A percentile compares a stretch with the other conserved stretches of the same genome.
phyloP scores from a whole-genome alignment of 768 basidiomycete species.

The Leccinum disarticulatum region DNA sequence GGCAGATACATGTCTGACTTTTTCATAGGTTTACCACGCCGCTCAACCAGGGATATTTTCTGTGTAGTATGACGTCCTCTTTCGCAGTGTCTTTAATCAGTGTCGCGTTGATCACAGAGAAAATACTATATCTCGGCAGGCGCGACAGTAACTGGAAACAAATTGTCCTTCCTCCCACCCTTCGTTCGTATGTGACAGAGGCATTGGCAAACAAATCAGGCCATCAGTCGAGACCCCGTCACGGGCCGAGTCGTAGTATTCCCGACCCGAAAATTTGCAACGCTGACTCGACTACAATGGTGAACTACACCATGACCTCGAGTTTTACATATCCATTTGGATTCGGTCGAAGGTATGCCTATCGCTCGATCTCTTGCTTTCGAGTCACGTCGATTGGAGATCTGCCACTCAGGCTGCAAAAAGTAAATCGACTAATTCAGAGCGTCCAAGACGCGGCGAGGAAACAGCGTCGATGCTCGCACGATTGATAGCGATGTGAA shows the following conservation, averaged over 20 bases:
- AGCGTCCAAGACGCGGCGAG: too few species aligned
- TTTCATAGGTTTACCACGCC: slow-evolving; percentile 49
- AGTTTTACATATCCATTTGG: slow-evolving; percentile 47
- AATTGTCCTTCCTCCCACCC: slow-evolving; percentile 13
- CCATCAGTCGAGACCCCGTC: slow-evolving; percentile 53
- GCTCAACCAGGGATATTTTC: slow-evolving; percentile 59
- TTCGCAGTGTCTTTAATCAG: slow-evolving; percentile 26
- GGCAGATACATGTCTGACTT: not conserved
- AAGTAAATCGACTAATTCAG: too few species aligned
- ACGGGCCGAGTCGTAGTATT: slow-evolving; percentile 32
- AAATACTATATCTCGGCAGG: slow-evolving; percentile 26
- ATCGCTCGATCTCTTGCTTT: not conserved
- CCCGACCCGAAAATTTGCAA: slow-evolving; percentile 53
- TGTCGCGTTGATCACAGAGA: slow-evolving; percentile 5
- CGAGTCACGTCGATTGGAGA: not conserved
- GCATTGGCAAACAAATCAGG: slow-evolving; percentile 22
- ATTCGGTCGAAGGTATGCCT: slow-evolving; percentile 43
- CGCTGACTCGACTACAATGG: slow-evolving; percentile 51
- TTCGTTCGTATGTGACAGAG: not conserved
- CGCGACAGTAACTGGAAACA: slow-evolving; percentile 18
- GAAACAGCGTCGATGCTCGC: slow-evolving; percentile 3
- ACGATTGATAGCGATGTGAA: slow-evolving; percentile 12
- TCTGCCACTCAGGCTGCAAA: too few species aligned
- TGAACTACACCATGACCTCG: slow-evolving; percentile 45
- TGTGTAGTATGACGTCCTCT: slow-evolving; percentile 40